Conservation (phyloP, 768 basidiomycete species). For the Crassisporium funariophilum region DNA sequence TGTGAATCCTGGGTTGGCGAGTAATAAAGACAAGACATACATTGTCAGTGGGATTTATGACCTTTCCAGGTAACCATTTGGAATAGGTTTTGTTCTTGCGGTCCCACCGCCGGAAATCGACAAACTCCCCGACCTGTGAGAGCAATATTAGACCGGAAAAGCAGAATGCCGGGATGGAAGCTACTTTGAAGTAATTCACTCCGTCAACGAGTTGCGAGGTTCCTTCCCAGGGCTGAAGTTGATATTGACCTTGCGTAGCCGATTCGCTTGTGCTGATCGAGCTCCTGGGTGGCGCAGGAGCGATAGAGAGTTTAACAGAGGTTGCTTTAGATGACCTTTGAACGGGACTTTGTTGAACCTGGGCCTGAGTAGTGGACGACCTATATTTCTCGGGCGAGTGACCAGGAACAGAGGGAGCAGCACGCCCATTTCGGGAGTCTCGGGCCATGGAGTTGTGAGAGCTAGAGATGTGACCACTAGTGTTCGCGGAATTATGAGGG, state of each 20-base stretch:
- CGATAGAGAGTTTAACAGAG: not conserved
- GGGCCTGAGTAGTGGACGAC: too few species aligned
- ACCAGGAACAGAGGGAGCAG: too few species aligned
- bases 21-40: too few species aligned
- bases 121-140: not conserved
- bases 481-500: too few species aligned
- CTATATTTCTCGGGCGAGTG: too few species aligned
- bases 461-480: too few species aligned
- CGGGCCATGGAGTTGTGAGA: too few species aligned
- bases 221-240: not conserved
- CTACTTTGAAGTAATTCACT: not conserved
- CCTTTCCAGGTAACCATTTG: not conserved
- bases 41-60: too few species aligned
- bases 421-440: too few species aligned
- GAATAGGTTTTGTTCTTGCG: not conserved
- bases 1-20: too few species aligned
- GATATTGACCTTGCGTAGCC: not conserved
- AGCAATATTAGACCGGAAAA: not conserved
- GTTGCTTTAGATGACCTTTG: too few species aligned
- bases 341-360: too few species aligned
- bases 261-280: not conserved
- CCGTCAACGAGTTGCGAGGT: not conserved
- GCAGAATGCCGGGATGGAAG: not conserved
- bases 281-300: not conserved
- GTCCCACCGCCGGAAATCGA: not conserved